Conservation (phyloP, 1,284 basidiomycete species). For the Malassezia sp. region DNA sequence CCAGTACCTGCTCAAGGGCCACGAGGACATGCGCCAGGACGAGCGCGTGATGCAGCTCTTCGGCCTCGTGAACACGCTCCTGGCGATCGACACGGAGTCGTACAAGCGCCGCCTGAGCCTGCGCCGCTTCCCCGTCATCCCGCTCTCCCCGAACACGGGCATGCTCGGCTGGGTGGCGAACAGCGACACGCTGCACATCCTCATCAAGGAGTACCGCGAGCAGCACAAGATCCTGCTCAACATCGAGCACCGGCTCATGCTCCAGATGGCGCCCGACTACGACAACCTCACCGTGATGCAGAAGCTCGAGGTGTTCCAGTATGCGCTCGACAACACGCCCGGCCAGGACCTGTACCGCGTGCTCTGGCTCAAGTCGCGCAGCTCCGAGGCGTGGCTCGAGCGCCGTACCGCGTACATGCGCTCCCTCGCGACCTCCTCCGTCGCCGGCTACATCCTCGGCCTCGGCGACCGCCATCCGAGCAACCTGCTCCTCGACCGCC, state of each 20-base stretch:
- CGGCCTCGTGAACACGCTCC: conserved; percentile 86
- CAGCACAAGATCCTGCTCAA: conserved; percentile 78
- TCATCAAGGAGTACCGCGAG: conserved; percentile 61
- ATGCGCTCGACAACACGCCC: conserved; percentile 94
- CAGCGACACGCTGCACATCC: conserved; percentile 92
- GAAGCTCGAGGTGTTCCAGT: conserved; percentile 99
- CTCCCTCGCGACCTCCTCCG: conserved; percentile 58
- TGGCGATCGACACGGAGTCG: conserved; percentile 82
- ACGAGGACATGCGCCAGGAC: conserved; percentile 96
- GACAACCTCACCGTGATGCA: conserved; percentile 86
- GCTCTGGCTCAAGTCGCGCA: conserved; percentile 85
- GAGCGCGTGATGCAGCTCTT: conserved; percentile 99
- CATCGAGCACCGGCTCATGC: conserved; percentile 95
- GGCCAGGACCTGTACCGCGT: conserved; percentile 98
- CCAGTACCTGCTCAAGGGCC: conserved; percentile 87
- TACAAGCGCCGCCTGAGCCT: conserved; percentile 95
- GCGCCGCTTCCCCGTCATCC: conserved; percentile 84
- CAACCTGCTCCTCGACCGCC: conserved; percentile 82
- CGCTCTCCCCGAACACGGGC: conserved; percentile 90
- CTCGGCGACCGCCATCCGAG: conserved; percentile 97
- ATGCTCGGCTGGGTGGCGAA: conserved; percentile 91
- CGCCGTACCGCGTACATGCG: conserved; percentile 91
- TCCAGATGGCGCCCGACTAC: conserved; percentile 98
- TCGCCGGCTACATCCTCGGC: conserved; percentile 69
- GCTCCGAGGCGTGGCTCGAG: conserved; percentile 96